These are phyloP conservation scores for Tolypocladium endophyticum DNA, from an alignment of 2,329 filamentous ascomycete species.

Conservation along the genomic window DNA sequence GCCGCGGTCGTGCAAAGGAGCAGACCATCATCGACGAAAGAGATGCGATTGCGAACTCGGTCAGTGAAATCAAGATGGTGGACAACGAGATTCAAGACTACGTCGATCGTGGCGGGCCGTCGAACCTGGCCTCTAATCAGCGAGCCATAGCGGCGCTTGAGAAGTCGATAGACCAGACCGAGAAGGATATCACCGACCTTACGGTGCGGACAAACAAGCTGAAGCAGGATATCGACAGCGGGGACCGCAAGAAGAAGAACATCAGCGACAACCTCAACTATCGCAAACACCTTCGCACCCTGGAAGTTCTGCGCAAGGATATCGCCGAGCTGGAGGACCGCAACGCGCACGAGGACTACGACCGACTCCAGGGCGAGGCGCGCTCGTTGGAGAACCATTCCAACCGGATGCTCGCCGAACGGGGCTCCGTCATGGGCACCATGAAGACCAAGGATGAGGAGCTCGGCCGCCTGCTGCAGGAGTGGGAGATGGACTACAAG, in stretches of 20 bases:
- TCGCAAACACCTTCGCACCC: conserved; percentile 59
- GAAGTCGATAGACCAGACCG: conserved; percentile 50
- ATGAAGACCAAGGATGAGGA: conserved; percentile 81
- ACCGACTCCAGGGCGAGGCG: conserved; percentile 62
- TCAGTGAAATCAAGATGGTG: conserved; percentile 66
- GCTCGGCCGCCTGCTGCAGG: conserved; percentile 57
- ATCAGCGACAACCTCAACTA: conserved; percentile 85
- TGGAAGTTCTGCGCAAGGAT: conserved; percentile 57
- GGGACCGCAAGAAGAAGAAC: conserved; percentile 72
- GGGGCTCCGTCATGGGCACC: conserved; percentile 62
- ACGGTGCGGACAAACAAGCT: conserved; percentile 66
- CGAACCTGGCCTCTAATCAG: conserved; percentile 58
- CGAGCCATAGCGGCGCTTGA: conserved; percentile 60
- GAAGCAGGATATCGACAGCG: conserved; percentile 65
- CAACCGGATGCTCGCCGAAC: conserved; percentile 60
- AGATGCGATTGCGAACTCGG: conserved; percentile 59
- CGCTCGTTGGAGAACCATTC: conserved; percentile 55
- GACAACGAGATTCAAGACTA: conserved; percentile 75
- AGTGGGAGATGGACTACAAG: conserved; percentile 82
- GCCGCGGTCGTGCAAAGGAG: conserved; percentile 62
- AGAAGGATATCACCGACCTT: conserved; percentile 57
- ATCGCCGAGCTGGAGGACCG: conserved; percentile 66
- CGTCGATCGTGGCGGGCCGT: conserved; percentile 61
- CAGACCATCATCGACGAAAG: conserved; percentile 61
- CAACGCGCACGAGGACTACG: conserved; percentile 74